A percentile compares a stretch with the other conserved stretches of the same genome.
Conservation (phyloP, 805 yeast genomes). For the Schwanniomyces pseudopolymorphus region DNA sequence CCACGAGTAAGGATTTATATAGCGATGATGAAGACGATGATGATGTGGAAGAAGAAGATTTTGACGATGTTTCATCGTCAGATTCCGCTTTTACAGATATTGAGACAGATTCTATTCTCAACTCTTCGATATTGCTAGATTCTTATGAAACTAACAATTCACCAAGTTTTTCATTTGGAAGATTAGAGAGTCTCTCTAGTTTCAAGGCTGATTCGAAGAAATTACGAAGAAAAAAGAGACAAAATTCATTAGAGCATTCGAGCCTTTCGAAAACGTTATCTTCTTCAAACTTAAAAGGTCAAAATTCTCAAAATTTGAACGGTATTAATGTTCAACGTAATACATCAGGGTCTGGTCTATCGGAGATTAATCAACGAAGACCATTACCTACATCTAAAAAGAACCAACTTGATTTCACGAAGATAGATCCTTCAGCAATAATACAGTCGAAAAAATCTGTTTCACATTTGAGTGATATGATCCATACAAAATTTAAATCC, state of each 20-base stretch:
- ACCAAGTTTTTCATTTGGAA: conserved; percentile 15
- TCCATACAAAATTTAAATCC: conserved; percentile 35
- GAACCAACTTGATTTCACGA: conserved; percentile 19
- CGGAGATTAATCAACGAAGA: conserved; percentile 3
- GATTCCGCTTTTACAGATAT: conserved; percentile 47
- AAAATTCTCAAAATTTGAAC: background rate
- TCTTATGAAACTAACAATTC: conserved; percentile 16
- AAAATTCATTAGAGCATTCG: conserved; percentile 14
- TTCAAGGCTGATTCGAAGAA: conserved; percentile 11
- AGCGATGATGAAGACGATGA: conserved; percentile 8
- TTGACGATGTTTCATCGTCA: conserved; percentile 27
- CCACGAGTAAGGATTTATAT: conserved; percentile 19
- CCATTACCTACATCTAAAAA: conserved; percentile 4
- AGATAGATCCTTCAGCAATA: conserved; percentile 11
- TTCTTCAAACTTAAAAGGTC: conserved; percentile 3
- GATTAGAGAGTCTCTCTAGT: conserved; percentile 9
- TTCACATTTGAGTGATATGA: conserved; percentile 45
- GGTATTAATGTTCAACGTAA: background rate
- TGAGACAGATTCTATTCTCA: conserved; percentile 38
- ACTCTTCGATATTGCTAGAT: conserved; percentile 22
- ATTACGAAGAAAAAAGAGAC: conserved; percentile 16
- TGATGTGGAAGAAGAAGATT: conserved; percentile 20
- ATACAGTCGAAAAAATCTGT: background rate
- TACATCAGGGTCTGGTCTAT: background rate
- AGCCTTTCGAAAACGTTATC: conserved; percentile 8